Base-by-base conservation (phyloP, 352 stramenopile species). In the Blastocystis sp. region DNA sequence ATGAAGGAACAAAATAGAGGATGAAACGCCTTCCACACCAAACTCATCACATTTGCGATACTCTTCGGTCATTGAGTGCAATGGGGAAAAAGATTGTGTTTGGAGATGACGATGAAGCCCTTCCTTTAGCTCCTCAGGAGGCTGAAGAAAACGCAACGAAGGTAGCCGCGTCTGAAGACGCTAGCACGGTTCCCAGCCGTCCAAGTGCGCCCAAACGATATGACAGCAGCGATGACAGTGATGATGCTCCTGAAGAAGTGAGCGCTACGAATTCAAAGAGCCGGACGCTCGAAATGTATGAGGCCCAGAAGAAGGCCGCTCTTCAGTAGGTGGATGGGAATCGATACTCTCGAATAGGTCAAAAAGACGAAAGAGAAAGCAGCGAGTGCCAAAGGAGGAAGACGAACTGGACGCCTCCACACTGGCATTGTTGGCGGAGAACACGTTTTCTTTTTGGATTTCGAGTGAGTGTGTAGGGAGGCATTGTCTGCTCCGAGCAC, bases 361-460 rank as follows among this genome's bases (percentile, higher is more conserved):
- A 46, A 81, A 81, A 32, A 11, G 69, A 29, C 27, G 69, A 81
- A 81, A 81, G 46, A 81, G 69, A 61, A 81, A 81, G 46, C 46
- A 81, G 27, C 69, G 69, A 18, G n/a, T 7, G 9, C 0, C 32
- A 1, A 46, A 81, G 16, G 38, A n/a, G 51, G 44, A 64, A 29
- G 36, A 81, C 14, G 24, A 54, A 29, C 27, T 81, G 0, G 69
- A 81, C 27, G 51, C 53, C 1, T 16, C 36, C 0, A 81, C 69
- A 29, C 46, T 81, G 32, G 9, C 27, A 18, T 32, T 81, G 53
- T 51, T 81, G 7, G 69, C 69, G 34, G 27, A 8, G 34, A 81
- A 81, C 29, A 9, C 69, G 69, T 81, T 44, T 78, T 40, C 32
- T 24, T 18, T 0, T 11, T 29, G 21, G 32, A 6, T 65, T 64